phyloP scores from a whole-genome alignment of 148 eudicot genomes.

The Camellia lanceoleosa region DNA sequence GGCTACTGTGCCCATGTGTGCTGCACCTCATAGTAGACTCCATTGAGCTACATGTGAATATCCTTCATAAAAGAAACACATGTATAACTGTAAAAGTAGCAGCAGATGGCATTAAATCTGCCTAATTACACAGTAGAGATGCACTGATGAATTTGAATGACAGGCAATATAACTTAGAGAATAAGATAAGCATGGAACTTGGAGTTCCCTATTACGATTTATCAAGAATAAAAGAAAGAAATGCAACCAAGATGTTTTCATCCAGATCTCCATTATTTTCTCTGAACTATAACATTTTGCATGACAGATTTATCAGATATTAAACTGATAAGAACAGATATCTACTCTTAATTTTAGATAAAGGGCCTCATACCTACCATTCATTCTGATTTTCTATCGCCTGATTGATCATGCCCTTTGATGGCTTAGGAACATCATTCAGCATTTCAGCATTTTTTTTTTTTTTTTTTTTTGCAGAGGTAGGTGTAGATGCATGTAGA shows the following conservation, averaged over 20 bases:
- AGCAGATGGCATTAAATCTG: background rate
- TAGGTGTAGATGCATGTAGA: too few species aligned
- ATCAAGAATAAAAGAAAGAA: background rate
- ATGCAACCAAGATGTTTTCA: background rate
- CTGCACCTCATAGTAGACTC: constrained; percentile 10
- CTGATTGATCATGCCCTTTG: too few species aligned
- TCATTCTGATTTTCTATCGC: too few species aligned
- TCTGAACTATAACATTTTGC: too few species aligned
- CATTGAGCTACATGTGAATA: constrained; percentile 5
- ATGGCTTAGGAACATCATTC: too few species aligned
- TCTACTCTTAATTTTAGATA: too few species aligned
- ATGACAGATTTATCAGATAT: too few species aligned
- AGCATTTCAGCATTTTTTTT: too few species aligned
- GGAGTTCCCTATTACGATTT: background rate
- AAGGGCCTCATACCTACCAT: too few species aligned
- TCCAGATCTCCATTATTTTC: too few species aligned
- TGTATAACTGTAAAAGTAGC: background rate
- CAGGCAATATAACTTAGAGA: background rate
- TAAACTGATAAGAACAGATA: too few species aligned
- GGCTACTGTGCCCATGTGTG: constrained; percentile 3
- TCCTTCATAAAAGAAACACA: constrained; percentile 15
- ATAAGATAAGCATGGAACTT: background rate
- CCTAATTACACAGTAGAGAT: background rate
- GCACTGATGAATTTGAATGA: background rate
- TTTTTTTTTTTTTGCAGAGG: too few species aligned